phyloP scores from a whole-genome alignment of 441 rosid species.

The Cnidoscolus chayamansa region DNA sequence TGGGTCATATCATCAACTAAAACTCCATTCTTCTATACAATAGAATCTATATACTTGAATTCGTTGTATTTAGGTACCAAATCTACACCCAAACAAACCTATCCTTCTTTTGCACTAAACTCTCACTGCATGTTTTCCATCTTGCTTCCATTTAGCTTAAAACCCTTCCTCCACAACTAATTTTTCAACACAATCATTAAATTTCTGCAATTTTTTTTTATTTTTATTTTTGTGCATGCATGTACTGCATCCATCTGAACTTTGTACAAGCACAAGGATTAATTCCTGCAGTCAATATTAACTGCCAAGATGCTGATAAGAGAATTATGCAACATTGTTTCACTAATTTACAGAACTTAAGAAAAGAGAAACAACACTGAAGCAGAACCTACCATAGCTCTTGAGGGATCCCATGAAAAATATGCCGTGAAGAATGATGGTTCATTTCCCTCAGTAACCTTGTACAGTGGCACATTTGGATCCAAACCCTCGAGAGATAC shows the following conservation, averaged over 20 bases:
- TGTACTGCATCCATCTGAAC: background rate
- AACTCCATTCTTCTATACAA: too few species aligned
- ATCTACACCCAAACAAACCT: too few species aligned
- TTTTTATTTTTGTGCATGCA: background rate
- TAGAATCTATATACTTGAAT: too few species aligned
- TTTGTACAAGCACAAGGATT: background rate
- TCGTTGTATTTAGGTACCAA: too few species aligned
- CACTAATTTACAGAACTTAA: slow-evolving; percentile 20
- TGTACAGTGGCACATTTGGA: slow-evolving; percentile 80
- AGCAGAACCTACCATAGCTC: slow-evolving; percentile 58
- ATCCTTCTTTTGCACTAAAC: too few species aligned
- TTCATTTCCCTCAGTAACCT: slow-evolving; percentile 91
- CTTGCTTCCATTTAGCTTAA: too few species aligned
- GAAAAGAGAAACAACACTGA: slow-evolving; percentile 15
- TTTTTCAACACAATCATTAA: slow-evolving; percentile 1
- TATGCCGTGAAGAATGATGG: slow-evolving; percentile 89
- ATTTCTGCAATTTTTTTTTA: background rate
- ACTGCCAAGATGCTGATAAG: slow-evolving; percentile 1
- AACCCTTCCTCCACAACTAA: too few species aligned
- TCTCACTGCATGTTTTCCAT: too few species aligned
- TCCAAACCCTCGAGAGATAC: slow-evolving; percentile 73
- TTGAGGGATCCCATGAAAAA: slow-evolving; percentile 85
- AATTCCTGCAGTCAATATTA: slow-evolving; percentile 4
- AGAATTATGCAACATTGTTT: background rate
- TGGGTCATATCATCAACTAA: too few species aligned